These are phyloP conservation scores for Cucurbitaria berberidis DNA, from an alignment of 2,329 filamentous ascomycete species.

Conservation along the genomic window DNA sequence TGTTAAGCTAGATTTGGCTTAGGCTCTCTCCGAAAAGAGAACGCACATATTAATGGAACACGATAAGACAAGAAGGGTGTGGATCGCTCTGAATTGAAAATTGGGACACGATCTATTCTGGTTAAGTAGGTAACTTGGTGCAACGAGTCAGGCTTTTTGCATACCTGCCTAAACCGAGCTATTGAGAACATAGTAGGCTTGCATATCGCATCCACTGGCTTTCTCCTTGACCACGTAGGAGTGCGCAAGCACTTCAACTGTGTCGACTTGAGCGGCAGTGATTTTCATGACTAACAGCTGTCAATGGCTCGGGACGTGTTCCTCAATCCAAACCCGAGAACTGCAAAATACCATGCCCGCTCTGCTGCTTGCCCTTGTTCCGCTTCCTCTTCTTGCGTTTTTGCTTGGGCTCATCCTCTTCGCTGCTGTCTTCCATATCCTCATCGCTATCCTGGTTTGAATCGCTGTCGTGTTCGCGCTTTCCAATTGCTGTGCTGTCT, in stretches of 20 bases:
- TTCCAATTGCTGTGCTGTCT: conserved; percentile 41
- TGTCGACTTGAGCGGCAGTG: neutral
- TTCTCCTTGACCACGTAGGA: neutral
- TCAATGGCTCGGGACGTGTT: too few species aligned
- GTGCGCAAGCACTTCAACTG: neutral
- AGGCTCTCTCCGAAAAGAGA: neutral
- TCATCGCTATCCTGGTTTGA: conserved; percentile 56
- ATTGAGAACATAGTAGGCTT: neutral
- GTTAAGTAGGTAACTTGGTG: neutral
- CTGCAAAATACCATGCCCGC: conserved; percentile 43
- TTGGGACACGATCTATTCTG: neutral
- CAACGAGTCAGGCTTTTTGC: neutral
- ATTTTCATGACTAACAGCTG: neutral
- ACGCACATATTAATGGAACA: neutral
- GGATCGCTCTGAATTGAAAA: neutral
- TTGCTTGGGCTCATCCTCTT: conserved; percentile 51
- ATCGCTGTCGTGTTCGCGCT: conserved; percentile 46
- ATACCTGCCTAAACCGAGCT: neutral
- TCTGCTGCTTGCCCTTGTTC: conserved; percentile 44
- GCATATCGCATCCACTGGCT: neutral
- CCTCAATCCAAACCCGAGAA: conserved; percentile 44
- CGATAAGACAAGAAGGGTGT: neutral
- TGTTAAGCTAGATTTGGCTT: too few species aligned
- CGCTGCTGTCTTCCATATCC: conserved; percentile 49
- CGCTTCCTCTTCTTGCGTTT: conserved; percentile 54